A percentile compares a stretch with the other conserved stretches of the same genome.
phyloP scores from a whole-genome alignment of 768 basidiomycete species.

The Pisolithus sp. region DNA sequence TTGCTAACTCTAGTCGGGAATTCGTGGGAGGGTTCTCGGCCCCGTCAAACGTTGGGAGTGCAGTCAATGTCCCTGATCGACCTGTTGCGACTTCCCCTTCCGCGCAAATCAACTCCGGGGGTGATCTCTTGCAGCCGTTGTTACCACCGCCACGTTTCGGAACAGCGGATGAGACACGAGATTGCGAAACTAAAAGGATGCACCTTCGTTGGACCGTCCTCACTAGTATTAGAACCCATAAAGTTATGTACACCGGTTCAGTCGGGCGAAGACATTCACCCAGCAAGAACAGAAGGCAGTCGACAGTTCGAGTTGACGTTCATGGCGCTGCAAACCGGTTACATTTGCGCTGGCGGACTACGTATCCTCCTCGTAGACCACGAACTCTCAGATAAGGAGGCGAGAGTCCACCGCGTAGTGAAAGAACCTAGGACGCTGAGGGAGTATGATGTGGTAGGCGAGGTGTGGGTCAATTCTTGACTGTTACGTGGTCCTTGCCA shows the following conservation, averaged over 20 bases:
- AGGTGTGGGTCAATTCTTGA: conserved; percentile 55
- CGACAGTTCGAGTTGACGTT: conserved; percentile 63
- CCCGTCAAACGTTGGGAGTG: background rate
- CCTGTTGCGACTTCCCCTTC: conserved; percentile 12
- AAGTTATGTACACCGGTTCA: conserved; percentile 23
- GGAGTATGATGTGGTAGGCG: conserved; percentile 67
- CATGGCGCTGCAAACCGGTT: conserved; percentile 52
- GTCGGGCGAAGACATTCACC: conserved; percentile 5
- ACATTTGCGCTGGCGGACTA: conserved; percentile 60
- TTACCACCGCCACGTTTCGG: conserved; percentile 47
- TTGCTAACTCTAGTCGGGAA: background rate
- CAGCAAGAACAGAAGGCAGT: conserved; percentile 31
- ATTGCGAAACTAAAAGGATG: conserved; percentile 28
- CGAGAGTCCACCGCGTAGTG: conserved; percentile 14
- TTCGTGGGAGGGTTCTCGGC: background rate
- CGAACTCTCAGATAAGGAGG: conserved; percentile 32
- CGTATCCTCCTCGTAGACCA: conserved; percentile 64
- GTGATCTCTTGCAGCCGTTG: conserved; percentile 2
- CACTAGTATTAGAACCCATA: conserved; percentile 39
- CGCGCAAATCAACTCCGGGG: background rate
- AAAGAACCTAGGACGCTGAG: conserved; percentile 47
- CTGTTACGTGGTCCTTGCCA: too few relatives aligned
- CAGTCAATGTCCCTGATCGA: conserved; percentile 6
- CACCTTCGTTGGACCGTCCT: conserved; percentile 47
- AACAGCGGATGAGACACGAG: conserved; percentile 30